Percentiles rank a stretch among this genome's conserved stretches.
phyloP scores from a whole-genome alignment of 345 rosid species.

The Eucalyptus paniculata region DNA sequence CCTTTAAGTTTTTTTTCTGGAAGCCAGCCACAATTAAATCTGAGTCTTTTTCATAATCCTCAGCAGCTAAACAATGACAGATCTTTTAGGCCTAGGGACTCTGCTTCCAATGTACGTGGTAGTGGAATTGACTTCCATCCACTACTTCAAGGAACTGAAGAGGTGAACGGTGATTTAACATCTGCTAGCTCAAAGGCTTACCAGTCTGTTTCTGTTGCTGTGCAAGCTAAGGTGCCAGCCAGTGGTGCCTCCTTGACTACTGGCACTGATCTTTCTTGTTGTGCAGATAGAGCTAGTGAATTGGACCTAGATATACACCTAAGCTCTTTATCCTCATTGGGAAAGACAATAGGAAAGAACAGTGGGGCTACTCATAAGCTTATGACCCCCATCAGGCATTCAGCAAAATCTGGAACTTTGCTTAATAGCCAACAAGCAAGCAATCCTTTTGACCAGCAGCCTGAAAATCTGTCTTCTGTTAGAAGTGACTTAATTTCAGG shows the following conservation, averaged over 20 bases:
- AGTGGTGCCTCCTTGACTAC: conserved; percentile 8
- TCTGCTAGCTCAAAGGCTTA: conserved; percentile 9
- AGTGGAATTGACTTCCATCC: conserved; percentile 77
- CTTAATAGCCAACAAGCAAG: neutral
- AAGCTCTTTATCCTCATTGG: conserved; percentile 39
- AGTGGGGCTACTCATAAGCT: conserved; percentile 7
- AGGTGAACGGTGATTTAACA: conserved; percentile 9
- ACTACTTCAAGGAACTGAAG: conserved; percentile 58
- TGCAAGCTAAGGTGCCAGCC: conserved; percentile 16
- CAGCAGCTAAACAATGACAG: conserved; percentile 23
- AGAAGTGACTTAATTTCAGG: conserved; percentile 7
- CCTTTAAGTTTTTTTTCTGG: conserved; percentile 72
- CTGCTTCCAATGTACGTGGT: conserved; percentile 8
- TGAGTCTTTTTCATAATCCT: conserved; percentile 63
- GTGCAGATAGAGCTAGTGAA: conserved; percentile 28
- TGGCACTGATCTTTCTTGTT: conserved; percentile 6
- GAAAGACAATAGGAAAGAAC: conserved; percentile 10
- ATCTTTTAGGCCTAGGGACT: conserved; percentile 27
- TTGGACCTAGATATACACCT: conserved; percentile 72
- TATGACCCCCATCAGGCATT: neutral
- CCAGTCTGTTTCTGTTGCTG: conserved; percentile 16
- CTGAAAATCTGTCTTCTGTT: neutral
- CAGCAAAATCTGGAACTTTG: neutral
- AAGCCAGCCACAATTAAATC: conserved; percentile 65
- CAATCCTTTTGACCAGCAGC: neutral